Conservation (phyloP, 768 basidiomycete genomes). For the Hericium coralloides region DNA sequence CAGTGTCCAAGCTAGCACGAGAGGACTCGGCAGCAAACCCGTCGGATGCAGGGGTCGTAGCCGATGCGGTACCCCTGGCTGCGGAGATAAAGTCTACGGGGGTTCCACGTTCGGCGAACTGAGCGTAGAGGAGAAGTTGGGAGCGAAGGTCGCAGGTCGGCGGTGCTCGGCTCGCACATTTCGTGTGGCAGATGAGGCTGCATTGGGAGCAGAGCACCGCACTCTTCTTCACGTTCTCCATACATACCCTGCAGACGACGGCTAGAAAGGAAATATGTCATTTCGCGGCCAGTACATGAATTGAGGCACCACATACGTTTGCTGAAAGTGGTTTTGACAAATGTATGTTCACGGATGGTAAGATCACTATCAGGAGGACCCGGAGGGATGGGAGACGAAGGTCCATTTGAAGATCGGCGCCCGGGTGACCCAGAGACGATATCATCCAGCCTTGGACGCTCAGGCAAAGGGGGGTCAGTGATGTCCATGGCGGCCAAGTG, state of each 20-base stretch:
- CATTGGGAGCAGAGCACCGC: conserved; percentile 86
- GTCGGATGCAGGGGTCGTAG: conserved; percentile 2
- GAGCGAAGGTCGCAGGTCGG: conserved; percentile 77
- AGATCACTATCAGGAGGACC: conserved; percentile 35
- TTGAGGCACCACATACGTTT: conserved; percentile 48
- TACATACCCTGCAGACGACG: conserved; percentile 81
- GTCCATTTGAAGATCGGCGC: not conserved
- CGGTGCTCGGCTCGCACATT: conserved; percentile 64
- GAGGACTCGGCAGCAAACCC: conserved; percentile 8
- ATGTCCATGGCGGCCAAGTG: conserved; percentile 38
- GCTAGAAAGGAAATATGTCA: conserved; percentile 35
- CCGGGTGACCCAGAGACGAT: conserved; percentile 9
- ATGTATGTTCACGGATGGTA: conserved; percentile 65
- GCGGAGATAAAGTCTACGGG: conserved; percentile 48
- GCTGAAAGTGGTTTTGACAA: conserved; percentile 88
- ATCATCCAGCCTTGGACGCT: conserved; percentile 10
- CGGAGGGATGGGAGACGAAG: conserved; percentile 16
- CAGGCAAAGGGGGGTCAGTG: conserved; percentile 27
- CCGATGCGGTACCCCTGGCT: conserved; percentile 26
- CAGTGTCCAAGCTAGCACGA: conserved; percentile 7
- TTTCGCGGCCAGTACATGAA: conserved; percentile 3
- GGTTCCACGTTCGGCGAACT: conserved; percentile 65
- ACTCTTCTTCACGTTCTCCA: conserved; percentile 69
- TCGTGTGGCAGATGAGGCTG: conserved; percentile 79
- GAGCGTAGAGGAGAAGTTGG: conserved; percentile 69